Evolutionary conservation across 495 filamentous ascomycete genomes (phyloP), one percentile per base, ranked within the genome.

Genomic region (Lentithecium fluviatile): DNA sequence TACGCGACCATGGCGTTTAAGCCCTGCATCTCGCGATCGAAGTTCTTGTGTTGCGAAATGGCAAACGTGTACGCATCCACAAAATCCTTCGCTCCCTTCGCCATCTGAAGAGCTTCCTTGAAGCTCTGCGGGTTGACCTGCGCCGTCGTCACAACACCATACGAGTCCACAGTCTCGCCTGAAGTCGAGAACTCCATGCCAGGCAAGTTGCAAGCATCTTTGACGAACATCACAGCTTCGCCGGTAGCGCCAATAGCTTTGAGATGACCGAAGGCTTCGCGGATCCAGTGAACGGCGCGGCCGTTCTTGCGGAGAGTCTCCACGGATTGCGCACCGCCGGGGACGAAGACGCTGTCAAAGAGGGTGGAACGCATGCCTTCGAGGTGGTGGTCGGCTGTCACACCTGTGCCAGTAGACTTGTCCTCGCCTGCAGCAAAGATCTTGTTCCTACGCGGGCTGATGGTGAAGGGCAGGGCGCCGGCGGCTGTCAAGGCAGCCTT

Each of bases 261-360:
- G 52, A 92, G 74, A 60, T 92, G 85, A 2, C 89, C 84, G 68
- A 91, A 95, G 0, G 89, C 85, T 73, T 95, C 89, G 56, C 89
- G 82, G 21, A 95, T 76, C 88, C 88, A 95, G 76, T 92, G 87
- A 52, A 90, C 75, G 1, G 88, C 89, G 20, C 90, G 82, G 5
- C 91, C 91, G 55, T 83, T 89, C 75, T 85, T 84, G 36, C 80
- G 72, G 5, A 95, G 79, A 1, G 79, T 78, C 46, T 73, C 67
- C 19, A 79, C 60, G 12, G 88, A 79, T 54, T 90, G 78, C 0
- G 79, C 77, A 0, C 90, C 90, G 17, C 89, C 88, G 17, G 89
- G 89, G 19, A 95, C 77, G 69, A 91, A 92, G 26, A 90, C 70
- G 0, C 90, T 85, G 69, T 96, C 92, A 64, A 95, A 93, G 75